Conservation (phyloP, 768 basidiomycete species). For the Boletus vermiculosoides region DNA sequence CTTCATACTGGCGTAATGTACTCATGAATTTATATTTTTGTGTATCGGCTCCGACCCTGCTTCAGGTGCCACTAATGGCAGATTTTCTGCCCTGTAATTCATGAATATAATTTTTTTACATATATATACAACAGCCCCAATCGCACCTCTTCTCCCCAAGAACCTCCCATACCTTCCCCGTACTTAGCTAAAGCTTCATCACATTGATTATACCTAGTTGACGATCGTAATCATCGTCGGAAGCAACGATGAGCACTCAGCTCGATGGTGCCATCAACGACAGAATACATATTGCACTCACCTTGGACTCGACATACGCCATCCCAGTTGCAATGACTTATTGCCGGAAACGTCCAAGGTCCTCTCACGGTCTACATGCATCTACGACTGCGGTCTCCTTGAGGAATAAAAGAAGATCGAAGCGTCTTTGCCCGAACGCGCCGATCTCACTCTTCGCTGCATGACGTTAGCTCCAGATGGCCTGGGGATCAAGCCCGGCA, state of each 20-base stretch:
- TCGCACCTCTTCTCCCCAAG: background rate
- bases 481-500: background rate
- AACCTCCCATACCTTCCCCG: background rate
- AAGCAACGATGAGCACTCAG: background rate
- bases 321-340: slow-evolving; percentile 45
- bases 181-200: background rate
- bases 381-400: slow-evolving; percentile 33
- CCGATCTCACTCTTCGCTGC: background rate
- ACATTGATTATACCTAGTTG: background rate
- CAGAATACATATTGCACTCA: slow-evolving; percentile 16
- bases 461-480: background rate
- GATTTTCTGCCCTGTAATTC: background rate
- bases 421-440: background rate
- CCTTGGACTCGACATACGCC: slow-evolving; percentile 41
- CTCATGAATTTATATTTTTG: too few species aligned
- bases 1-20: background rate
- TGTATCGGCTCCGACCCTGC: too few species aligned
- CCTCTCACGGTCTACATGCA: slow-evolving; percentile 44
- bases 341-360: slow-evolving; percentile 33
- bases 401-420: background rate
- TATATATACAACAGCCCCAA: background rate
- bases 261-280: background rate
- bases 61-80: too few species aligned
- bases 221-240: background rate
- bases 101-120: background rate